phyloP scores from a whole-genome alignment of 208 protist genomes.

The Plasmodiophora brassicae region DNA sequence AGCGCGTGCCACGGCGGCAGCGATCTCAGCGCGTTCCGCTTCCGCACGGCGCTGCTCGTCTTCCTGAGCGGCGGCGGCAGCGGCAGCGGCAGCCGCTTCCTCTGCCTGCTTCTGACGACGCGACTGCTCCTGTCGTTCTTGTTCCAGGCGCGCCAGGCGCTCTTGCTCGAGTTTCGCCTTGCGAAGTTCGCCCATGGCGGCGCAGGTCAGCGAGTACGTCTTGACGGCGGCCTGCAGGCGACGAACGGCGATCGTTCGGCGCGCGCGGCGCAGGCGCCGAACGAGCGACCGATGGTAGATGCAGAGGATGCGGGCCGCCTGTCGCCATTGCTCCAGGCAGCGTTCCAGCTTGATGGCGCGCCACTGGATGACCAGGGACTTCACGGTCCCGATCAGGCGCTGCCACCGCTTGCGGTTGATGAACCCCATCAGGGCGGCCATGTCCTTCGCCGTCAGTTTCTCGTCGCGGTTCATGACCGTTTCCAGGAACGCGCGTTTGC shows the following conservation, averaged over 20 bases:
- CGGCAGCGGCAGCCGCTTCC: background rate
- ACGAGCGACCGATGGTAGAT: conserved; percentile 2
- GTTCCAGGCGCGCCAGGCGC: background rate
- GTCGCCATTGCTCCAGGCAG: background rate
- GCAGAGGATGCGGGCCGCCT: background rate
- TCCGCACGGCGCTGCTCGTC: too few relatives aligned
- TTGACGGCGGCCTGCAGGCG: background rate
- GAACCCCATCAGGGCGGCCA: conserved; percentile 16
- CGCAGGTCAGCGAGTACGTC: background rate
- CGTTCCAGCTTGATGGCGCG: background rate
- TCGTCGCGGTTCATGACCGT: conserved; percentile 34
- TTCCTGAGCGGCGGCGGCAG: background rate
- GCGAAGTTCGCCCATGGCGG: background rate
- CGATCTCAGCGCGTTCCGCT: too few relatives aligned
- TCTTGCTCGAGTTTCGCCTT: background rate
- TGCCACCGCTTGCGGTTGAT: conserved; percentile 36
- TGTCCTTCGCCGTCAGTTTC: background rate
- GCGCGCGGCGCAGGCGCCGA: background rate
- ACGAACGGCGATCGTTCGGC: background rate
- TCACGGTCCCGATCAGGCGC: conserved; percentile 20
- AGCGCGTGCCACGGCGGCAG: background rate
- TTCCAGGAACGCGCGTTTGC: conserved; percentile 30
- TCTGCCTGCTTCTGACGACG: too few relatives aligned
- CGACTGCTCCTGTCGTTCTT: background rate
- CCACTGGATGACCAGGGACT: background rate